Conservation (phyloP, 495 filamentous ascomycete genomes). For the Trypethelium eluteriae region DNA sequence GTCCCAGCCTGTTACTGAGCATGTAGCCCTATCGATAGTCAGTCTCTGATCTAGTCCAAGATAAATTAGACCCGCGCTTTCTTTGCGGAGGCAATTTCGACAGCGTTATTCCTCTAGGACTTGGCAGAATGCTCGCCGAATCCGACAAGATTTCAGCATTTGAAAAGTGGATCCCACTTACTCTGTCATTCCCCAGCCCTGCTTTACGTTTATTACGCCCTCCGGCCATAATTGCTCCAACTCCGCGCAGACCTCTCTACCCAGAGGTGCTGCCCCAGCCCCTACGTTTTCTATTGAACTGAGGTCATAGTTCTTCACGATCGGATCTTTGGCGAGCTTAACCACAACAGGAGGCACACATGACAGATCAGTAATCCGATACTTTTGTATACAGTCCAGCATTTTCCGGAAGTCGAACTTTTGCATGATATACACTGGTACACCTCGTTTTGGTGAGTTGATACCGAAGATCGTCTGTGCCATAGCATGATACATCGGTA, state of each 20-base stretch:
- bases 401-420: slow-evolving; percentile 67
- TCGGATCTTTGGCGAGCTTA: slow-evolving; percentile 62
- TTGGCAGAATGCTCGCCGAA: too few relatives aligned
- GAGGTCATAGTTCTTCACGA: slow-evolving; percentile 59
- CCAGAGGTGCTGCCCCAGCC: slow-evolving; percentile 45
- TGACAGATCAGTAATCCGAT: slow-evolving; percentile 56
- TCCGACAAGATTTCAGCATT: not conserved
- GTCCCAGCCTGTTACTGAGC: slow-evolving; percentile 54
- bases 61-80: not conserved
- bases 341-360: slow-evolving; percentile 65
- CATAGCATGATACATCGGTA: slow-evolving; percentile 72
- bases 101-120: too few relatives aligned
- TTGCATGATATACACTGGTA: slow-evolving; percentile 61
- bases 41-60: not conserved
- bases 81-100: not conserved
- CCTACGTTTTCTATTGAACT: slow-evolving; percentile 51
- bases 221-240: slow-evolving; percentile 51
- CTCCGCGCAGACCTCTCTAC: slow-evolving; percentile 53
- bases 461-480: slow-evolving; percentile 44
- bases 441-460: slow-evolving; percentile 31
- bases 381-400: slow-evolving; percentile 58
- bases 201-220: slow-evolving; percentile 51
- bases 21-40: slow-evolving; percentile 40
- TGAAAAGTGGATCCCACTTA: slow-evolving; percentile 28
- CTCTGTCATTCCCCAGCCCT: slow-evolving; percentile 86